Percentiles rank a stretch among this genome's conserved stretches.
These are phyloP conservation scores for Pseudonitzschia delicatissima DNA, from an alignment of 108 stramenopile species.

Conservation along the genomic window DNA sequence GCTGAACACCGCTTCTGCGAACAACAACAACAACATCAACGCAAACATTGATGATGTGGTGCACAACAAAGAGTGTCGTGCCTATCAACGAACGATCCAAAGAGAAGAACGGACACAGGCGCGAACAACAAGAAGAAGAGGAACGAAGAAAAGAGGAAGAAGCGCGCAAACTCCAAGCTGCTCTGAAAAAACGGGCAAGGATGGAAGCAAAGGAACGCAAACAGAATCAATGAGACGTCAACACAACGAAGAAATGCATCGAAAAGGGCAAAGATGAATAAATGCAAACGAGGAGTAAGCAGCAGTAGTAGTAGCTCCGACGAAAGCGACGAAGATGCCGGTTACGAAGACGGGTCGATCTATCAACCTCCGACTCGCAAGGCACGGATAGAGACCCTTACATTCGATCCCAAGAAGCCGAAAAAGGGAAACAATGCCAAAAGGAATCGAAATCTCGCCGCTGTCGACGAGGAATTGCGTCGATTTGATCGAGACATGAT, in stretches of 20 bases:
- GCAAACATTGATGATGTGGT: not conserved
- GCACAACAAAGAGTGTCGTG: slow-evolving; percentile 11
- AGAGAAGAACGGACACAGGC: not conserved
- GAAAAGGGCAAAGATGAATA: not conserved
- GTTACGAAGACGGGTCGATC: slow-evolving; percentile 17
- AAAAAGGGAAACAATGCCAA: not conserved
- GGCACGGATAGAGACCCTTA: not conserved
- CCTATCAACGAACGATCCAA: slow-evolving; percentile 20
- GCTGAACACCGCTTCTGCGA: not conserved
- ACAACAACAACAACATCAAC: not conserved
- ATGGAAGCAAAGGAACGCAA: not conserved
- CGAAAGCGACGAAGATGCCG: slow-evolving; percentile 9
- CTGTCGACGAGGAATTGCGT: not conserved
- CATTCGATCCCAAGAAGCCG: not conserved
- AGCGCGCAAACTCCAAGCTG: not conserved
- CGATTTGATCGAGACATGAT: not conserved
- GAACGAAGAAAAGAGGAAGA: slow-evolving; percentile 1
- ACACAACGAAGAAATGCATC: not conserved
- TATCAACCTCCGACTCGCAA: slow-evolving; percentile 10
- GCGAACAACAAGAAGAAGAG: not conserved
- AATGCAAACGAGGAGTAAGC: not conserved
- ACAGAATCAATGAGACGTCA: not conserved
- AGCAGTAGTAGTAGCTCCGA: not conserved
- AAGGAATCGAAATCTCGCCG: not conserved
- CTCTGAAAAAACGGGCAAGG: not conserved